Base-by-base conservation (phyloP, 345 rosid species). In the Nephelium lappaceum region DNA sequence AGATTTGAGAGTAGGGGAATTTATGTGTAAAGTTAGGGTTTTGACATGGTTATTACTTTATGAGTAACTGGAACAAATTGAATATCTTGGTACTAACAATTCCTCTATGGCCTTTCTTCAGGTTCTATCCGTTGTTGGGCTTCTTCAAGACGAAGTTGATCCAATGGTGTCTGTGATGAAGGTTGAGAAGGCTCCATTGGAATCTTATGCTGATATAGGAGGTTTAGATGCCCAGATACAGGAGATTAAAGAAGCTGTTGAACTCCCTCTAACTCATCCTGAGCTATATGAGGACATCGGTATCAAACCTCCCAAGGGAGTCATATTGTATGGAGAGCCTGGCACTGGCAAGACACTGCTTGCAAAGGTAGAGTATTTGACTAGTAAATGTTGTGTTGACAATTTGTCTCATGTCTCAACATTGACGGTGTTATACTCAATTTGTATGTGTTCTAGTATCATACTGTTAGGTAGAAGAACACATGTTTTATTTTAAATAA, bases 81-180 rank as follows among this genome's bases (percentile, higher is more conserved):
- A 73, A 12, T 73, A 47, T 53, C 8, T 8, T 12, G 36, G 49
- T 76, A 51, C 9, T n/a, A 36, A 49, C n/a, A 45, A 31, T 14
- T 65, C 5, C n/a, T 19, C 36, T 19, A n/a, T 51, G 69, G 63
- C 11, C 16, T 31, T 38, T 64, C 80, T 38, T 41, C 83, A 96
- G 99, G 95, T 93, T 61, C 89, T 96, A 2, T 94, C 98, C 49
- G 99, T 96, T 61, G 99, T 94, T 87, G 99, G 98, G 58, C 91
- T 94, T 80, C 91, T 96, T 14, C 98, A 94, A 85, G 98, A 96
- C 86, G 98, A 96, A 57, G 99, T 96, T 67, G 99, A 96, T 85
- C 98, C 98, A 57, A 94, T 96, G 99, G 98, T 96, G 77, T 94
- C 98, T 21, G 99, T 96, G 62, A 96, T 96, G 99, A 96, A 96